These are phyloP conservation scores for Penicillium sp. DNA, from an alignment of 2,329 filamentous ascomycete species.

Conservation along the genomic window DNA sequence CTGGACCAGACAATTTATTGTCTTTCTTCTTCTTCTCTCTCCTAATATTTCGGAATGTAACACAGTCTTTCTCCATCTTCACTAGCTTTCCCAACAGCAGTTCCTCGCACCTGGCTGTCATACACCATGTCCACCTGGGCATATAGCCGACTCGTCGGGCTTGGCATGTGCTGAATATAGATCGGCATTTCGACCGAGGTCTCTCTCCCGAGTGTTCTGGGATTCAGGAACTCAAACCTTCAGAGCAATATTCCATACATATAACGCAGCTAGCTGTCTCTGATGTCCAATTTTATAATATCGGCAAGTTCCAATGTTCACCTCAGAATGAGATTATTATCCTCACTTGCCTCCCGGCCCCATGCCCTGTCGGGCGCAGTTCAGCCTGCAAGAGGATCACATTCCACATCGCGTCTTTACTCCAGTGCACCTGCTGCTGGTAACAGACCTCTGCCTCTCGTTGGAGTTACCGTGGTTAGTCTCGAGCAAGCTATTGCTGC, in stretches of 20 bases:
- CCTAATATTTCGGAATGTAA: no score
- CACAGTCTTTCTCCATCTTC: no score
- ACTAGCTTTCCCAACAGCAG: no score
- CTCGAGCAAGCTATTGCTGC: conserved; percentile 56
- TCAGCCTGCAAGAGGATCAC: not conserved
- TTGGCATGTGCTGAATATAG: not conserved
- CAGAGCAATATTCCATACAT: not conserved
- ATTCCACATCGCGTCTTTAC: not conserved
- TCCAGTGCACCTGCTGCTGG: conserved; percentile 1
- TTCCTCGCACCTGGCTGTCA: not conserved
- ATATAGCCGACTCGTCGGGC: conserved; percentile 6
- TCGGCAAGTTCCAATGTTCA: not conserved
- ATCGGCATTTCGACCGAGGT: not conserved
- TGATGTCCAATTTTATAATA: not conserved
- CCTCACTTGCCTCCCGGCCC: not conserved
- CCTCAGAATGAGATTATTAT: conserved; percentile 1
- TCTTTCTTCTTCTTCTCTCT: no score
- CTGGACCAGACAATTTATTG: no score
- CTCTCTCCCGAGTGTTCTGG: not conserved
- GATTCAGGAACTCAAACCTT: not conserved
- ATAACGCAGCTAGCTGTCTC: not conserved
- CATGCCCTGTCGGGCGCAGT: not conserved
- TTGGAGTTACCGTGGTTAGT: conserved; percentile 52
- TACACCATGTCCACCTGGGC: not conserved
- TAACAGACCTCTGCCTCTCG: conserved; percentile 30